Evolutionary conservation across 768 basidiomycete genomes (phyloP), one percentile per base, ranked within the genome.

Genomic region (Psilocybe cubensis): DNA sequence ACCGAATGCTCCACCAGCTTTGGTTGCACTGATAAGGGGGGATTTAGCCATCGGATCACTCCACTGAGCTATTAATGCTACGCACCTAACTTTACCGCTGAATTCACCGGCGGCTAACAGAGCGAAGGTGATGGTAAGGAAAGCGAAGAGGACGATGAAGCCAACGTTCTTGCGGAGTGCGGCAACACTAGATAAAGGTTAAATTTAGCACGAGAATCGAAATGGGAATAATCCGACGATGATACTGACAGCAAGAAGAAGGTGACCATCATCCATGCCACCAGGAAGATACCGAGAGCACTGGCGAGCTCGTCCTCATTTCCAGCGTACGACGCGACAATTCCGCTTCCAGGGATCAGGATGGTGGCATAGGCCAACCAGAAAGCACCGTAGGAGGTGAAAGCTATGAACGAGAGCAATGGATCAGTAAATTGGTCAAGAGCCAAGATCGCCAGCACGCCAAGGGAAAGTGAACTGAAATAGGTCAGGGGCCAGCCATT

Each of bases 311-410:
- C 80, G 0, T 66, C 17, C 0, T 52, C 48, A n/a, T 57, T 60
- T 28, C 46, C 46, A 0, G 52, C 61, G 65, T 87, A 94, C 0
- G 91, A 82, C 0, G 77, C 68, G 4, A 62, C 10, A 44, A 94
- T 79, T 12, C 91, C 91, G 3, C 81, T 82, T 24, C 81, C 79
- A 2, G 93, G 93, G 45, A 92, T 80, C 66, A 88, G 72, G 63
- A 95, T 85, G 0, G 83, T 76, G 3, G 84, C 91, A 47, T 84
- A 94, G 4, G 92, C 92, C 75, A 94, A 76, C 92, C 92, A 95
- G 79, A 94, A 95, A 2, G 86, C 89, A 21, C 93, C 93, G 59
- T 89, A 95, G 1, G 88, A 88, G 0, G 84, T 78, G 79, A 94
- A 94, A 0, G 91, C 92, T 90, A 63, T 25, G 49, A 60, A 38